These are phyloP conservation scores for Telopea speciosissima DNA, from an alignment of 177 flowering plant species.

Conservation along the genomic window DNA sequence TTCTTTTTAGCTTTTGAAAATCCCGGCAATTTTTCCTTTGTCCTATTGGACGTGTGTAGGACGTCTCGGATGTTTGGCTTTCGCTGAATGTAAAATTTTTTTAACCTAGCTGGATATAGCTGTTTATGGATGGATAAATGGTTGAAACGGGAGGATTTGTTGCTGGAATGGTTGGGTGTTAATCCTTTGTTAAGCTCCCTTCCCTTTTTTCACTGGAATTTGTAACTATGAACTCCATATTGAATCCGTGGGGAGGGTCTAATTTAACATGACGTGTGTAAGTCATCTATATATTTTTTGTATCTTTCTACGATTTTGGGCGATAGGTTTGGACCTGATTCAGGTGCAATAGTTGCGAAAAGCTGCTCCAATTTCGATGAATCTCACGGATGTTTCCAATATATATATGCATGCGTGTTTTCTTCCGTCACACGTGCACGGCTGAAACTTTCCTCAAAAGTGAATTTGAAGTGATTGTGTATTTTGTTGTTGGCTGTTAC, in stretches of 20 bases:
- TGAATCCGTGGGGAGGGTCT: background rate
- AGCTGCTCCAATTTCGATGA: background rate
- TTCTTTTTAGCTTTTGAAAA: background rate
- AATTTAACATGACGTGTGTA: background rate
- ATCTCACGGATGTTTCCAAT: background rate
- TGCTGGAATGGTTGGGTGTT: background rate
- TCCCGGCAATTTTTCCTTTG: background rate
- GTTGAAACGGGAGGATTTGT: background rate
- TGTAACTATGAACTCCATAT: background rate
- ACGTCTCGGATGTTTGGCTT: background rate
- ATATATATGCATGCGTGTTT: background rate
- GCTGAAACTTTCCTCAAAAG: background rate
- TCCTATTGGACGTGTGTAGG: background rate
- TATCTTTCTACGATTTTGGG: background rate
- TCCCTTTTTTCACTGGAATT: background rate
- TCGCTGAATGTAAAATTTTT: constrained; percentile 1
- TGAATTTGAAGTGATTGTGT: background rate
- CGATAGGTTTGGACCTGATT: background rate
- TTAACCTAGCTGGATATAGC: background rate
- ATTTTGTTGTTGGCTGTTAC: too few relatives aligned
- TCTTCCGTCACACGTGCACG: background rate
- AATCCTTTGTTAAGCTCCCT: too few relatives aligned
- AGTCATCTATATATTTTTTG: background rate
- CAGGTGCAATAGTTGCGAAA: background rate
- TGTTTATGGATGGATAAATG: background rate